A percentile compares a stretch with the other conserved stretches of the same genome.
phyloP scores from a whole-genome alignment of 805 yeast genomes.

The Suhomyces pyralidae region DNA sequence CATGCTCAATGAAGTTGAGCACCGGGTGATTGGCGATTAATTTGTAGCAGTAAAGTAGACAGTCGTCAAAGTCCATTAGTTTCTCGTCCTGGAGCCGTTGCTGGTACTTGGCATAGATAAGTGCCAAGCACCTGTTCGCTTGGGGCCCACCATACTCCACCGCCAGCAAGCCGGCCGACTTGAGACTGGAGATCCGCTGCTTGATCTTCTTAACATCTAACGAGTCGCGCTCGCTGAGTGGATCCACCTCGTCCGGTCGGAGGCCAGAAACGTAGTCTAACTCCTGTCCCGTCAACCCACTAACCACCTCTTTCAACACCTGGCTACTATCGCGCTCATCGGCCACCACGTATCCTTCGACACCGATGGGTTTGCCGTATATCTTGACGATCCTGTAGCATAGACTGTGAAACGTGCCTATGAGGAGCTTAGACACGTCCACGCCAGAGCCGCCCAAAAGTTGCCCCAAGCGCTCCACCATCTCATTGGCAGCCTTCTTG shows the following conservation, averaged over 20 bases:
- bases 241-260: conserved; percentile 12
- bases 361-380: conserved; percentile 52
- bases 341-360: conserved; percentile 50
- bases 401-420: conserved; percentile 90
- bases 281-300: conserved; percentile 19
- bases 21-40: conserved; percentile 49
- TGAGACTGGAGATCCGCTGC: conserved; percentile 52
- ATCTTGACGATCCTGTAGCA: conserved; percentile 58
- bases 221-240: conserved; percentile 19
- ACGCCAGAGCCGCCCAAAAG: conserved; percentile 35
- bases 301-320: conserved; percentile 42
- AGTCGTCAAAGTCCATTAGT: conserved; percentile 79
- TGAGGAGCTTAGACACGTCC: conserved; percentile 46
- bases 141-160: conserved; percentile 30
- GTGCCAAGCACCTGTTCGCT: conserved; percentile 16
- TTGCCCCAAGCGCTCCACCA: conserved; percentile 56
- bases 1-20: conserved; percentile 56
- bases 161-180: conserved; percentile 50
- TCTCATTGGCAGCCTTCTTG: conserved; percentile 86
- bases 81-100: conserved; percentile 37
- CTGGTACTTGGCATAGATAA: conserved; percentile 55
- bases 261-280: conserved; percentile 11
- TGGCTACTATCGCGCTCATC: conserved; percentile 60
- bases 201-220: conserved; percentile 41
- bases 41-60: conserved; percentile 54